Evolutionary conservation across 1,284 basidiomycete genomes (phyloP).

Genomic region (Malassezia caprae): DNA sequence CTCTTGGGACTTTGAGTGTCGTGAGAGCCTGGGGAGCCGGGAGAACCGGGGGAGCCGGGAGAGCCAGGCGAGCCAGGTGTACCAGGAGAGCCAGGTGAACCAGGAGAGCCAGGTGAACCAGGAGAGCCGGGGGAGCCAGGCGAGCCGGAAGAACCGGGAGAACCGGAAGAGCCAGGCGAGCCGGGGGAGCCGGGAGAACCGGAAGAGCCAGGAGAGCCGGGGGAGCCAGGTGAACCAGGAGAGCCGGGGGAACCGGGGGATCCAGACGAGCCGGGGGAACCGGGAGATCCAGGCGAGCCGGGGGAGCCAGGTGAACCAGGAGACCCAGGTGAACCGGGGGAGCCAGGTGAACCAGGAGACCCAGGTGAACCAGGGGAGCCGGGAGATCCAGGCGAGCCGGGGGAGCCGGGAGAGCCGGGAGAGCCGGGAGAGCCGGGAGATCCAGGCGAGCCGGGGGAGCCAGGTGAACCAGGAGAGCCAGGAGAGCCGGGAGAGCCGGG

Average conservation of each 20-base stretch:
- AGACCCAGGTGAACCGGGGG: not conserved
- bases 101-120: not conserved
- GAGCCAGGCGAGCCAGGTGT: conserved; percentile 10
- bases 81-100: not conserved
- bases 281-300: too few relatives aligned
- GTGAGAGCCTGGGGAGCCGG: not conserved
- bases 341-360: not conserved
- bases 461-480: not conserved
- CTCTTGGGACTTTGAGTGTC: not conserved
- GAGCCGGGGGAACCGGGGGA: not conserved
- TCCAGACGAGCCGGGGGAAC: too few relatives aligned
- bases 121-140: not conserved
- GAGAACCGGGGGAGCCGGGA: not conserved
- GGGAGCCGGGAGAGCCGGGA: not conserved
- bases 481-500: too few relatives aligned
- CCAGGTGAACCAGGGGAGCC: not conserved
- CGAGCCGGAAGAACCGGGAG: not conserved
- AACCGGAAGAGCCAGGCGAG: not conserved
- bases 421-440: not conserved
- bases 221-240: not conserved
- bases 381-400: not conserved
- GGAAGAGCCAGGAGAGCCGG: conserved; percentile 6
- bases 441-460: not conserved
- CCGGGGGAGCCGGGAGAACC: not conserved
- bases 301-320: not conserved